Percentiles rank a stretch among this genome's conserved stretches.
Conservation (phyloP, 2,329 filamentous ascomycete species). For the Fusarium devonianum region DNA sequence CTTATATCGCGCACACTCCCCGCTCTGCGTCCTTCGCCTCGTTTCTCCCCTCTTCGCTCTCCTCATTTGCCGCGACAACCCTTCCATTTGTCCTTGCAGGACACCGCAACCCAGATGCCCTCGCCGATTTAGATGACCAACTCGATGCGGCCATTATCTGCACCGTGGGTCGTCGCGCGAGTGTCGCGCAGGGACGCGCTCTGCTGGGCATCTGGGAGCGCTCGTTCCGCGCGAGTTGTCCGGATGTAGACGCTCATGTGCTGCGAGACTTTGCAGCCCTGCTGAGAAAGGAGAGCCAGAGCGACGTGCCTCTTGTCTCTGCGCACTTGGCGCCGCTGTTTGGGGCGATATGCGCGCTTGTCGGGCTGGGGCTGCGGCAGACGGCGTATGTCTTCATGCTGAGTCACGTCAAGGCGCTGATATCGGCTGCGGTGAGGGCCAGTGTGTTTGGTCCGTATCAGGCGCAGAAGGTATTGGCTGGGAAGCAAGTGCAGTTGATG, state of each 20-base stretch:
- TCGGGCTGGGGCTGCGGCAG: slow-evolving; percentile 67
- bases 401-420: slow-evolving; percentile 76
- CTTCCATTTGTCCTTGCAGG: slow-evolving; percentile 78
- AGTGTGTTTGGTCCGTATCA: slow-evolving; percentile 83
- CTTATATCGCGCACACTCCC: slow-evolving; percentile 74
- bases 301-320: slow-evolving; percentile 54
- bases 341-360: slow-evolving; percentile 69
- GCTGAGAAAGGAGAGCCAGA: slow-evolving; percentile 43
- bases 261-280: slow-evolving; percentile 48
- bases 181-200: slow-evolving; percentile 77
- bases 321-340: slow-evolving; percentile 77
- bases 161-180: slow-evolving; percentile 79
- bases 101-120: slow-evolving; percentile 59
- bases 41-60: slow-evolving; percentile 75
- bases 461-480: slow-evolving; percentile 75
- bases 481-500: slow-evolving; percentile 61
- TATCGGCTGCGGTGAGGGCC: slow-evolving; percentile 79
- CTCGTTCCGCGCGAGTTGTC: slow-evolving; percentile 60
- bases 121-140: slow-evolving; percentile 72
- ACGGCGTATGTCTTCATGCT: slow-evolving; percentile 79
- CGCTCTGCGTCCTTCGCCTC: slow-evolving; percentile 59
- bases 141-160: slow-evolving; percentile 80
- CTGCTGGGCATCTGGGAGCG: slow-evolving; percentile 79
- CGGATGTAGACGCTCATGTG: slow-evolving; percentile 39
- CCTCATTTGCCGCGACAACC: slow-evolving; percentile 73